Evolutionary conservation across 805 yeast species (phyloP), one percentile per base, ranked within the genome.

Genomic region (Lipomyces anomalus): DNA sequence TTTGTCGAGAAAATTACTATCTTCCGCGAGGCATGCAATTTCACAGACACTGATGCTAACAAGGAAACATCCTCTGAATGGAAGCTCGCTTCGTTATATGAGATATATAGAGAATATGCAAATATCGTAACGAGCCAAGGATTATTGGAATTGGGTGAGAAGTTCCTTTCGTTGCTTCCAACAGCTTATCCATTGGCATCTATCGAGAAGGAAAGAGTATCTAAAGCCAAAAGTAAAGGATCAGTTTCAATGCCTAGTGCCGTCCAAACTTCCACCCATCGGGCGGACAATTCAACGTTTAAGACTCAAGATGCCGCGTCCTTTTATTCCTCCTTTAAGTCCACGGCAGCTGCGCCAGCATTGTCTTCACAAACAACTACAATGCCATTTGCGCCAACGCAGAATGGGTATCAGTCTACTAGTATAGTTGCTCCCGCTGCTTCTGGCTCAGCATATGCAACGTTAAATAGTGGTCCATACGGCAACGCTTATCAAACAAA

Each of bases 1-100:
- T 82, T 88, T 61, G 83, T 86, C 42, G 95, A 85, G 63, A 89
- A 89, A 65, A 75, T 89, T 50, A 76, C 87, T 30, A 82, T 84
- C 22, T 88, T 80, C 63, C 74, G 83, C 57, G 70, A 82, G 23
- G 69, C 74, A 32, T 63, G 61, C 26, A 48, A 53, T 29, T 58
- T 58, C 20, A 38, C 41, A 3, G 56, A 57, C 21, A n/a, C 44
- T 13, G 55, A 53, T 13, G 38, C 38, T 3, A 47, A 43, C 28
- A 35, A 51, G 16, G 48, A 52, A 13, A 54, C 50, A 9, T 37
- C 53, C 9, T 57, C 54, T n/a, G 64, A 59, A 17, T 61, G 74
- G 17, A 68, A 74, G 11, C 65, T 76, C 36, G 75, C 68, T 34
- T 71, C 70, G 1, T 67, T 80, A 42, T 75, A 80, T 56, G 70